Conservation (phyloP, 2,329 filamentous ascomycete genomes). For the Achaetomium macrosporum region DNA sequence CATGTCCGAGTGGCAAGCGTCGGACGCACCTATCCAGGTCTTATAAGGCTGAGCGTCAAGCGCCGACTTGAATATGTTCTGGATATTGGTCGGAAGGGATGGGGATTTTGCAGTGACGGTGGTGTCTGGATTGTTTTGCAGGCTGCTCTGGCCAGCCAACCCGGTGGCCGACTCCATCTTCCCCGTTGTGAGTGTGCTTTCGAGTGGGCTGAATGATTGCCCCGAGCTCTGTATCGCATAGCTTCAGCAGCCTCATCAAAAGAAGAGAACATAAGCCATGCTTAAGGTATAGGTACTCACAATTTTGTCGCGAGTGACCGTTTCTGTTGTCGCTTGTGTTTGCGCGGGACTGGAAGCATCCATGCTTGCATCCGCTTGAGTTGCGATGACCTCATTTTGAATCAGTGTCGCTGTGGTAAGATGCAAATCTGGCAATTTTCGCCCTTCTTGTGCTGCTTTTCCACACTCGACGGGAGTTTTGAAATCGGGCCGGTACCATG, state of each 20-base stretch:
- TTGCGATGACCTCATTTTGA: not conserved
- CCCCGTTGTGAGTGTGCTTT: not conserved
- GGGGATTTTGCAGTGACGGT: no score
- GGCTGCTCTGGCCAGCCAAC: not conserved
- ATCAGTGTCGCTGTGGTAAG: not conserved
- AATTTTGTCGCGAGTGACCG: not conserved
- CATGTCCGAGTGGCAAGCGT: not conserved
- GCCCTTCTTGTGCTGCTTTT: not conserved
- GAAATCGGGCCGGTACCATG: not conserved
- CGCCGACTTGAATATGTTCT: slow-evolving; percentile 7
- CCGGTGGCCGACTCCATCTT: not conserved
- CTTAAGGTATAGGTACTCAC: not conserved
- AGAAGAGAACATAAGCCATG: not conserved
- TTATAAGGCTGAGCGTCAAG: slow-evolving; percentile 11
- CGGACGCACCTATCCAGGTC: slow-evolving; percentile 7
- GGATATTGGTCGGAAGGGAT: slow-evolving; percentile 4
- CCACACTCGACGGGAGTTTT: not conserved
- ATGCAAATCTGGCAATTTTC: not conserved
- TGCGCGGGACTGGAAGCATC: not conserved
- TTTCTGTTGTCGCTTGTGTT: not conserved
- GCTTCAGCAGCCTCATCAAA: not conserved
- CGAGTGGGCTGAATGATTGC: not conserved
- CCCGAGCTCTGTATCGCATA: not conserved
- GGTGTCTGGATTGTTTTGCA: not conserved
- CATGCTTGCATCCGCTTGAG: not conserved